These are phyloP conservation scores for Cercospora citrullina DNA, from an alignment of 2,329 filamentous ascomycete species.

Conservation along the genomic window DNA sequence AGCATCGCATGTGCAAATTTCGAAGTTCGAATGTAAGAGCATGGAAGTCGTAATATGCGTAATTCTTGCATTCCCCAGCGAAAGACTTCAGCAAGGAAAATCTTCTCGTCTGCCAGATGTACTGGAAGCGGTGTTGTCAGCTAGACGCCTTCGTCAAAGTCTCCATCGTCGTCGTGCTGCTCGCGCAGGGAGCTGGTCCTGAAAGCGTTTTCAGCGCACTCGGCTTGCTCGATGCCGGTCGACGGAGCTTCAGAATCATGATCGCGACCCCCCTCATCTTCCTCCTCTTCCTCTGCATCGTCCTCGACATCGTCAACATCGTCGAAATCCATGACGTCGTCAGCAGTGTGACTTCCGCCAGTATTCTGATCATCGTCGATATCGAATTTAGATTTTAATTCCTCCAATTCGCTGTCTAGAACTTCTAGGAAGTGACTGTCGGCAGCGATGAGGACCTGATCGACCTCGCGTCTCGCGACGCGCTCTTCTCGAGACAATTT, in stretches of 20 bases:
- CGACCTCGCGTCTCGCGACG: slow-evolving; percentile 22
- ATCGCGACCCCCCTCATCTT: not conserved
- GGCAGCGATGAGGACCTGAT: slow-evolving; percentile 22
- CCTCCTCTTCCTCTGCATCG: slow-evolving; percentile 8
- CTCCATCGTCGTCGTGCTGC: not conserved
- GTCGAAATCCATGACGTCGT: slow-evolving; percentile 16
- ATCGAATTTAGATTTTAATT: slow-evolving; percentile 14
- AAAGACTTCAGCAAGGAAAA: not conserved
- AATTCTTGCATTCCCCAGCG: not conserved
- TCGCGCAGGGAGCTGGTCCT: not conserved
- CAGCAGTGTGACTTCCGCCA: not conserved
- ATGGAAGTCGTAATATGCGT: not conserved
- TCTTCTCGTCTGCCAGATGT: not conserved
- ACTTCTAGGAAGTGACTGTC: slow-evolving; percentile 25
- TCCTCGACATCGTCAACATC: slow-evolving; percentile 9
- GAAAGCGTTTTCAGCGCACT: not conserved
- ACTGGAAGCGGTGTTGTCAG: not conserved
- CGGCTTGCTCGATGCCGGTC: not conserved
- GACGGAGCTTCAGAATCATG: not conserved
- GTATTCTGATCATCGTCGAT: not conserved
- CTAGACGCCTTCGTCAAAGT: not conserved
- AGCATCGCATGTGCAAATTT: not conserved
- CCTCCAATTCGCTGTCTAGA: slow-evolving; percentile 24
- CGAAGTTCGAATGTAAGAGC: not conserved
- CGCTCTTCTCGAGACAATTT: slow-evolving; percentile 28